Conservation (phyloP, 1,284 basidiomycete genomes). For the Trichosporon coremiiforme region DNA sequence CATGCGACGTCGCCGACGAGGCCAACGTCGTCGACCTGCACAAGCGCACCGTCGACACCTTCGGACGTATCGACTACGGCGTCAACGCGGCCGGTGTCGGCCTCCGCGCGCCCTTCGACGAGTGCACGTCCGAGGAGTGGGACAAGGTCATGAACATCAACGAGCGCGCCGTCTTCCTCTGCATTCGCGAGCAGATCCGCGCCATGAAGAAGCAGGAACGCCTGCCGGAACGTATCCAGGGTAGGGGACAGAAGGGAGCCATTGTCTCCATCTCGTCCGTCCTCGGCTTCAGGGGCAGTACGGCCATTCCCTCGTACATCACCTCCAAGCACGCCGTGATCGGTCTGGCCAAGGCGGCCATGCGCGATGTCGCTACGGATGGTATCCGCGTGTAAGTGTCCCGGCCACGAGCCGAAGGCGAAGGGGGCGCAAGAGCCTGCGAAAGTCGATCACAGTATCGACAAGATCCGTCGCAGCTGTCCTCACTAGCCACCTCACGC, state of each 20-base stretch:
- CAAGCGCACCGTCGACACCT: background rate
- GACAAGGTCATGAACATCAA: constrained; percentile 43
- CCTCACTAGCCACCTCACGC: no score
- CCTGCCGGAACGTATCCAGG: background rate
- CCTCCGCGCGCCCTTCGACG: constrained; percentile 26
- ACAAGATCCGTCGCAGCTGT: no score
- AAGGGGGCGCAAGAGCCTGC: no score
- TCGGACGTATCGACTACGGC: constrained; percentile 45
- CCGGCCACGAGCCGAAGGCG: background rate
- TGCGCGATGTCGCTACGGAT: constrained; percentile 25
- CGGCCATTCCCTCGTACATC: constrained; percentile 24
- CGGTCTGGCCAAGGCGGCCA: constrained; percentile 29
- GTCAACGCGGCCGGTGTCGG: constrained; percentile 43
- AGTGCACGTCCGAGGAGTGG: constrained; percentile 31
- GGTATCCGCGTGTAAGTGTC: constrained; percentile 28
- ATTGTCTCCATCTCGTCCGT: constrained; percentile 32
- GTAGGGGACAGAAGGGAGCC: constrained; percentile 30
- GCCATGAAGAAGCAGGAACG: constrained; percentile 34
- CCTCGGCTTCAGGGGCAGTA: background rate
- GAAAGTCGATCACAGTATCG: no score
- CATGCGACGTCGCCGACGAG: constrained; percentile 21
- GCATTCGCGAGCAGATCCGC: constrained; percentile 30
- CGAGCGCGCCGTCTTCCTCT: constrained; percentile 33
- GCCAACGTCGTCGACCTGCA: background rate
- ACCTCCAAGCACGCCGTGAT: constrained; percentile 33